These are phyloP conservation scores for Dioscorea zingiberensis DNA, from an alignment of 106 monocot genomes.

Conservation along the genomic window DNA sequence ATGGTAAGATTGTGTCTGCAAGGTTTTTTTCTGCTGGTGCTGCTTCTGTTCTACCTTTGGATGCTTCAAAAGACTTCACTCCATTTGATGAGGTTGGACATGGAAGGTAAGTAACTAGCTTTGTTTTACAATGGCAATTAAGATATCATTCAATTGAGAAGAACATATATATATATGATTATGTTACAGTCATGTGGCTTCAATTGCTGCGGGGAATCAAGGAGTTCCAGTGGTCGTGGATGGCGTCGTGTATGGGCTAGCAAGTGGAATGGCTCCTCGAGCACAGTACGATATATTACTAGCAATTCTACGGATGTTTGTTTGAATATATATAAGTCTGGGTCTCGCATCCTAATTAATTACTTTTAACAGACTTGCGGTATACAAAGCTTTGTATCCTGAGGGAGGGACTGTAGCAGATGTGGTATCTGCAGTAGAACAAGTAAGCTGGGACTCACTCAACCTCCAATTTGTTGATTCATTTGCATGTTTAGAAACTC, in stretches of 20 bases:
- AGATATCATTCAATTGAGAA: neutral
- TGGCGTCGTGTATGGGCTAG: constrained; percentile 61
- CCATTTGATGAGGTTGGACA: constrained; percentile 71
- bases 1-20: constrained; percentile 81
- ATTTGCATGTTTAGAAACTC: too few relatives aligned
- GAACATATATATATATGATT: neutral
- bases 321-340: too few relatives aligned
- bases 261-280: constrained; percentile 88
- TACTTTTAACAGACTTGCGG: constrained; percentile 39
- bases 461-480: neutral
- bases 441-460: constrained; percentile 32
- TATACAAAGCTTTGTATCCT: constrained; percentile 83
- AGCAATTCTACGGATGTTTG: neutral
- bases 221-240: constrained; percentile 62
- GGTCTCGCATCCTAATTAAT: too few relatives aligned
- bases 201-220: constrained; percentile 71
- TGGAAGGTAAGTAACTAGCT: constrained; percentile 43
- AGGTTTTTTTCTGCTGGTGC: constrained; percentile 59
- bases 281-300: constrained; percentile 47
- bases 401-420: constrained; percentile 68
- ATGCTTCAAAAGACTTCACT: constrained; percentile 39
- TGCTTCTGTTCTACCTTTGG: constrained; percentile 19
- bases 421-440: constrained; percentile 69
- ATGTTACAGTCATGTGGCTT: constrained; percentile 62
- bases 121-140: neutral